Evolutionary conservation across 257 asterid species (phyloP).

Genomic region (Nicotiana tabacum): DNA sequence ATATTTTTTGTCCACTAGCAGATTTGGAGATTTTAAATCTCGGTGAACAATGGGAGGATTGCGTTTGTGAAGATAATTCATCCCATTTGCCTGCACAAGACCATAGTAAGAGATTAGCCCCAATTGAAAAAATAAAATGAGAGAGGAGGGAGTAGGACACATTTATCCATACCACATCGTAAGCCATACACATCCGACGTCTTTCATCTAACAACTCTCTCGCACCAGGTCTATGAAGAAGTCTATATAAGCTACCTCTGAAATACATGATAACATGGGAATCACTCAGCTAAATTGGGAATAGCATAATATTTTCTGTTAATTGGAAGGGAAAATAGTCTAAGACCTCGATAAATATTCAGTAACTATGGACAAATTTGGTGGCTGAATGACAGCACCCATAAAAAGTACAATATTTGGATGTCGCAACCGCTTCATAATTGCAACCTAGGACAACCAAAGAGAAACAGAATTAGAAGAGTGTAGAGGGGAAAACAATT

Average conservation of each 20-base stretch:
- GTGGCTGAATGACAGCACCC: constrained; percentile 96
- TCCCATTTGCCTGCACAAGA: constrained; percentile 76
- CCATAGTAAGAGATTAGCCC: constrained; percentile 4
- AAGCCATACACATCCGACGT: constrained; percentile 89
- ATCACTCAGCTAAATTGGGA: background rate
- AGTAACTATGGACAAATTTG: constrained; percentile 87
- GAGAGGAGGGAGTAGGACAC: constrained; percentile 7
- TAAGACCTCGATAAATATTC: constrained; percentile 81
- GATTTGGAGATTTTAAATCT: constrained; percentile 94
- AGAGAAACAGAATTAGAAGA: constrained; percentile 21
- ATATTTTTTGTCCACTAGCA: constrained; percentile 83
- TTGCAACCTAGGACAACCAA: constrained; percentile 64
- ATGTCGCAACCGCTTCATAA: constrained; percentile 90
- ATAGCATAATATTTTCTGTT: background rate
- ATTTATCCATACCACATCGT: constrained; percentile 62
- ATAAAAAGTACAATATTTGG: constrained; percentile 96
- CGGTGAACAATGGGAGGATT: constrained; percentile 94
- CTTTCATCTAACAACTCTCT: constrained; percentile 80
- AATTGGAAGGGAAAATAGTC: background rate
- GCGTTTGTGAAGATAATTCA: constrained; percentile 90
- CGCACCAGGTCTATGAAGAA: constrained; percentile 78
- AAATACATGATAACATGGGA: constrained; percentile 7
- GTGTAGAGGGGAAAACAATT: background rate
- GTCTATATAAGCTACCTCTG: constrained; percentile 91
- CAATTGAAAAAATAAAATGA: constrained; percentile 11